phyloP scores from a whole-genome alignment of 78 protist species.

The Capsaspora owczarzaki region DNA sequence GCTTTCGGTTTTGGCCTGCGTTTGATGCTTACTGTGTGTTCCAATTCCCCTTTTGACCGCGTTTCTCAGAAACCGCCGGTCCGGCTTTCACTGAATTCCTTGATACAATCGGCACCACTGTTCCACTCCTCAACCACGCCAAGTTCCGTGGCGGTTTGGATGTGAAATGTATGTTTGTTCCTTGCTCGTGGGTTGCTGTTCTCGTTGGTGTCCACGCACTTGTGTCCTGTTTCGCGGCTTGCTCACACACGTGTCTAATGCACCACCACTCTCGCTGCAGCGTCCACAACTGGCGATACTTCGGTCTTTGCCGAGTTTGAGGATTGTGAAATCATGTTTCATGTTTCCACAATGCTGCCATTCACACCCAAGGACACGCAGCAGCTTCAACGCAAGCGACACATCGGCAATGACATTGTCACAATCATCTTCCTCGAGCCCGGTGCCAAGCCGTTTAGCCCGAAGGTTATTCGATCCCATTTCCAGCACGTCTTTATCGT shows the following conservation, averaged over 20 bases:
- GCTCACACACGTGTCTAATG: background rate
- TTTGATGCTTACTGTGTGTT: no score
- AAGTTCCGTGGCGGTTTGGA: background rate
- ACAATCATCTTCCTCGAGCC: constrained; percentile 50
- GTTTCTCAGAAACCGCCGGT: background rate
- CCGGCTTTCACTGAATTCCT: background rate
- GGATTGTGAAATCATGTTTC: constrained; percentile 3
- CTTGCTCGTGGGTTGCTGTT: no score
- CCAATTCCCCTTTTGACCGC: constrained; percentile 43
- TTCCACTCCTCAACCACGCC: background rate
- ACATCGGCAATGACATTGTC: constrained; percentile 68
- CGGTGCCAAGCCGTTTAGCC: constrained; percentile 2
- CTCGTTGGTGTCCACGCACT: no score
- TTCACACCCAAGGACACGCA: background rate
- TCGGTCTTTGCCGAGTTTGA: no score
- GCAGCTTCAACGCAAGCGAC: constrained; percentile 60
- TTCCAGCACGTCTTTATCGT: background rate
- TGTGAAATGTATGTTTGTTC: background rate
- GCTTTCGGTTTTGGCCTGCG: no score
- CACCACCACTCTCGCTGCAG: background rate
- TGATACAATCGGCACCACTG: background rate
- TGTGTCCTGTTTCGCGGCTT: no score
- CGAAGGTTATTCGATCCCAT: background rate
- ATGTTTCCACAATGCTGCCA: background rate
- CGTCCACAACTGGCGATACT: background rate